These are phyloP conservation scores for Candida taoyuanica DNA, from an alignment of 805 yeast genomes.

Conservation along the genomic window DNA sequence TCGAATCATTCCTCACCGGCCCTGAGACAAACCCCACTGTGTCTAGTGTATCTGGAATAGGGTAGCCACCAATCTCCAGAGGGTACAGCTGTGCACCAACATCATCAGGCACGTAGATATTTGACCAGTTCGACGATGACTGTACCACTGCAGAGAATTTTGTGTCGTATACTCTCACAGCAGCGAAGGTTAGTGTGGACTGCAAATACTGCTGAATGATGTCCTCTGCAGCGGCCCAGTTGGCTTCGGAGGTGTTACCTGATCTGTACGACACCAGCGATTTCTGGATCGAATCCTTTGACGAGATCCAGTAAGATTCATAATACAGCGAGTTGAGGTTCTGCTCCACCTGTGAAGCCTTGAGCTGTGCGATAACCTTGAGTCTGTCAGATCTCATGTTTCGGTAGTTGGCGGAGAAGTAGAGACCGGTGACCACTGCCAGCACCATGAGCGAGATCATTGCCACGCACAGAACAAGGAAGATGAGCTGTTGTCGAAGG, in stretches of 20 bases:
- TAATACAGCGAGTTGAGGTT: constrained; percentile 57
- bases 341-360: constrained; percentile 75
- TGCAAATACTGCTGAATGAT: constrained; percentile 58
- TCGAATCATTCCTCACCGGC: constrained; percentile 46
- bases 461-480: constrained; percentile 65
- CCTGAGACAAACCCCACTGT: constrained; percentile 56
- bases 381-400: constrained; percentile 64
- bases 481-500: constrained; percentile 70
- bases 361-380: constrained; percentile 73
- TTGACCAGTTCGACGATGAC: constrained; percentile 38
- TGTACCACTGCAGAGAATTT: constrained; percentile 43
- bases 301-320: constrained; percentile 62
- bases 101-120: constrained; percentile 28
- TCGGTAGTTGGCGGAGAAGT: constrained; percentile 60
- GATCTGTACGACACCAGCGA: constrained; percentile 63
- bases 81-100: constrained; percentile 43
- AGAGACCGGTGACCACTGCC: constrained; percentile 72
- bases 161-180: constrained; percentile 65
- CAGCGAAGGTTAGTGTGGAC: constrained; percentile 58
- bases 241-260: constrained; percentile 56
- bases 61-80: constrained; percentile 36
- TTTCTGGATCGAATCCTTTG: constrained; percentile 53
- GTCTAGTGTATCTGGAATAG: constrained; percentile 41
- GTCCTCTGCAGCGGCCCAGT: constrained; percentile 42
- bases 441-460: constrained; percentile 64